These are phyloP conservation scores for Sugiyamaella lignohabitans DNA, from an alignment of 805 yeast species.

Conservation along the genomic window DNA sequence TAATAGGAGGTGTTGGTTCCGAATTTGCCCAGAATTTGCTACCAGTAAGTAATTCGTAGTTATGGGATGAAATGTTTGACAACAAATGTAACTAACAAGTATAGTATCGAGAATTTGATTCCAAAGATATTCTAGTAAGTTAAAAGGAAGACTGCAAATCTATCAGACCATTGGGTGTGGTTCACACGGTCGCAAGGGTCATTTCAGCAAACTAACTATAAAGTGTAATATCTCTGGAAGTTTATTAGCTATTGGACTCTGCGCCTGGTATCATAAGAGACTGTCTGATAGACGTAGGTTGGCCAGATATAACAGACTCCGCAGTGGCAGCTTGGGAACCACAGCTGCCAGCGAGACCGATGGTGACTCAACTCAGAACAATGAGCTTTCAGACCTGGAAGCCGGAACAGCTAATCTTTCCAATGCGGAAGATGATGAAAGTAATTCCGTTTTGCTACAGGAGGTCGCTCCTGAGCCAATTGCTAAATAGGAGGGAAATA, in stretches of 20 bases:
- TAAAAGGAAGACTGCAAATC: too few relatives aligned
- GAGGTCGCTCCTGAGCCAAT: slow-evolving; percentile 23
- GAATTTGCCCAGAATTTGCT: slow-evolving; percentile 34
- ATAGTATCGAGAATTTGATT: slow-evolving; percentile 34
- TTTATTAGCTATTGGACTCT: slow-evolving; percentile 27
- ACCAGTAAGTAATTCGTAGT: too few relatives aligned
- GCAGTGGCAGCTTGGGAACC: slow-evolving; percentile 18
- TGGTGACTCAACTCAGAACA: neutral
- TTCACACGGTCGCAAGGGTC: too few relatives aligned
- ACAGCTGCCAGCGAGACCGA: neutral
- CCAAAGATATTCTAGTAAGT: slow-evolving; percentile 32
- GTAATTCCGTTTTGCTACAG: slow-evolving; percentile 17
- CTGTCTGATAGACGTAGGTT: slow-evolving; percentile 26
- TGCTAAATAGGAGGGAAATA: neutral
- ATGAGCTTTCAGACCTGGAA: slow-evolving; percentile 6
- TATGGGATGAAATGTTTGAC: too few relatives aligned
- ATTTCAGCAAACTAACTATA: neutral
- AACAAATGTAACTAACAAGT: too few relatives aligned
- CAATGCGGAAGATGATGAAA: slow-evolving; percentile 8
- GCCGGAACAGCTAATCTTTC: slow-evolving; percentile 1
- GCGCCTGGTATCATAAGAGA: slow-evolving; percentile 32
- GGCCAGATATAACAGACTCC: slow-evolving; percentile 28
- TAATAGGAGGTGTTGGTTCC: slow-evolving; percentile 35
- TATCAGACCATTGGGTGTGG: too few relatives aligned
- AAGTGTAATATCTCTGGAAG: slow-evolving; percentile 34